phyloP scores from a whole-genome alignment of 768 basidiomycete genomes.

The Grammothele lineata region DNA sequence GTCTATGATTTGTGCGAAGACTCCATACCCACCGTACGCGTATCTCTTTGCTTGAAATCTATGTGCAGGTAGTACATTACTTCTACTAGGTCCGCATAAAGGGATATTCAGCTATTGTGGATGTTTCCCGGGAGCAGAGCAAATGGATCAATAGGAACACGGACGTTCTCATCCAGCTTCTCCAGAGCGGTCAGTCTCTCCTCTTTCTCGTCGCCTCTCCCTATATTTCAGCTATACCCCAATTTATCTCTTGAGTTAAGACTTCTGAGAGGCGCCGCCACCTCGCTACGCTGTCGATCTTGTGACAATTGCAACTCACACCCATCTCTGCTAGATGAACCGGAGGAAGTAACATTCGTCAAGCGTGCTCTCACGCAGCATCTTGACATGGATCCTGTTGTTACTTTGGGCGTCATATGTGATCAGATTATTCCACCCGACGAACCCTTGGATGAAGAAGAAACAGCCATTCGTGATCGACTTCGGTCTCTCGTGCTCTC shows the following conservation, averaged over 20 bases:
- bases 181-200: slow-evolving; percentile 62
- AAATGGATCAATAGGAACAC: slow-evolving; percentile 68
- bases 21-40: slow-evolving; percentile 45
- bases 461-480: slow-evolving; percentile 50
- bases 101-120: slow-evolving; percentile 60
- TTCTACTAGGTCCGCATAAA: slow-evolving; percentile 58
- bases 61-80: neutral
- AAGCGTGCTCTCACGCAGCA: slow-evolving; percentile 57
- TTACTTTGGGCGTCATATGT: slow-evolving; percentile 62
- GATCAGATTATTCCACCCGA: slow-evolving; percentile 58
- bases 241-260: too few relatives aligned
- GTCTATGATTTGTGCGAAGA: slow-evolving; percentile 78
- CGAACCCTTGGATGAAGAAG: slow-evolving; percentile 53
- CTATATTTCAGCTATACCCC: neutral
- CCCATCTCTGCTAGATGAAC: slow-evolving; percentile 42
- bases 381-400: slow-evolving; percentile 56
- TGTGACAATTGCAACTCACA: too few relatives aligned
- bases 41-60: slow-evolving; percentile 1
- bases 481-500: slow-evolving; percentile 55
- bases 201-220: too few relatives aligned
- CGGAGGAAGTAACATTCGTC: slow-evolving; percentile 58
- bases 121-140: slow-evolving; percentile 41
- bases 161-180: slow-evolving; percentile 69
- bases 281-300: too few relatives aligned
- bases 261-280: too few relatives aligned